phyloP scores from a whole-genome alignment of 306 rosid genomes.

The Prunus padus region DNA sequence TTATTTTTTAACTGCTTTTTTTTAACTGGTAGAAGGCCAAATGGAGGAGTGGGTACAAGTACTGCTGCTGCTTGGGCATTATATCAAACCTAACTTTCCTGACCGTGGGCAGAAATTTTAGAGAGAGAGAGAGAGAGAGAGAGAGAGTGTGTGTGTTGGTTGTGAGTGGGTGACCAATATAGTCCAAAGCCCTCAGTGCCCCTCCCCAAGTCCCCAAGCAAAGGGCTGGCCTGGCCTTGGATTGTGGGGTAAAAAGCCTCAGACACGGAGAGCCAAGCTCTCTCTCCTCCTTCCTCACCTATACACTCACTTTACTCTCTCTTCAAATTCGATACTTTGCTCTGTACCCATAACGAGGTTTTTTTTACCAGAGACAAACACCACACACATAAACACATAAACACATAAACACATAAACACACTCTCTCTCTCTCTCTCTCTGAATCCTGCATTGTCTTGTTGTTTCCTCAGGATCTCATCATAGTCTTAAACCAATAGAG shows the following conservation, averaged over 20 bases:
- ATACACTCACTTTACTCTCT: conserved; percentile 58
- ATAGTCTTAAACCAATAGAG: conserved; percentile 26
- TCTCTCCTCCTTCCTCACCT: conserved; percentile 13
- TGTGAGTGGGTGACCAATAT: conserved; percentile 54
- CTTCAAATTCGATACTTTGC: conserved; percentile 62
- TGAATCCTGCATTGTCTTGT: conserved; percentile 49
- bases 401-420: background rate
- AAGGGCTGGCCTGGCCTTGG: conserved; percentile 57
- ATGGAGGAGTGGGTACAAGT: conserved; percentile 13
- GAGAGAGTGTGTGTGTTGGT: conserved; percentile 20
- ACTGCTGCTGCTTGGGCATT: background rate
- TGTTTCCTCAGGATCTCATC: conserved; percentile 41
- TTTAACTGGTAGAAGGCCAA: too few species aligned
- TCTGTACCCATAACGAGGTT: conserved; percentile 65
- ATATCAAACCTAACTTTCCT: conserved; percentile 42
- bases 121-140: conserved; percentile 30
- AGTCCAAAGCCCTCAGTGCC: conserved; percentile 20
- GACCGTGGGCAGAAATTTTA: conserved; percentile 41
- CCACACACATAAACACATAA: background rate
- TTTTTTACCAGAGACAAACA: conserved; percentile 25
- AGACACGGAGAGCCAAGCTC: conserved; percentile 27
- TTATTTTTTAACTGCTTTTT: conserved; percentile 4
- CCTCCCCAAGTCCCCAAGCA: conserved; percentile 53
- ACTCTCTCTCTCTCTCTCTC: conserved; percentile 27
- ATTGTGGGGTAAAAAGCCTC: conserved; percentile 65